Evolutionary conservation across 192 early-diverging fungal genomes (phyloP).

Genomic region (Chytriomyces sp.): DNA sequence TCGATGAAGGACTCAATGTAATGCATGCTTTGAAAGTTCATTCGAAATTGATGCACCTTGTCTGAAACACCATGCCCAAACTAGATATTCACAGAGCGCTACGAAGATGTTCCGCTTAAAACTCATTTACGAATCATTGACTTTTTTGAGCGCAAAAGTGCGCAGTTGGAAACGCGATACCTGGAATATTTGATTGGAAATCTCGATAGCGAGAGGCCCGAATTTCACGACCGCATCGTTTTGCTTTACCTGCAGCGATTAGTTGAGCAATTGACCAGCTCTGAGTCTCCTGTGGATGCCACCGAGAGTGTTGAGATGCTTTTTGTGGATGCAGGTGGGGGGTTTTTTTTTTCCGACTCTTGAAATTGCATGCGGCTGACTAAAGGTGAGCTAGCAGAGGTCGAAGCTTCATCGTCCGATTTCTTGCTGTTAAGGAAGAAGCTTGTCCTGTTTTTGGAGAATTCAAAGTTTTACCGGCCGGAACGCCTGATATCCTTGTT

Average conservation of each 20-base stretch:
- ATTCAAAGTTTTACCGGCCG: constrained; percentile 73
- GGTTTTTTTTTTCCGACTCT: not conserved
- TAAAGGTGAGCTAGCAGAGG: not conserved
- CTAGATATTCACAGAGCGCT: constrained; percentile 57
- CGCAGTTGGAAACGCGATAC: constrained; percentile 74
- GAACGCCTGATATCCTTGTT: constrained; percentile 75
- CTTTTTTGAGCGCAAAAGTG: constrained; percentile 71
- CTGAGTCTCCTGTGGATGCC: not conserved
- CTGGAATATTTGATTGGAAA: constrained; percentile 80
- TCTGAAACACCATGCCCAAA: not conserved
- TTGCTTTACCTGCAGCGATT: constrained; percentile 78
- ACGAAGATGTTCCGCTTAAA: constrained; percentile 44
- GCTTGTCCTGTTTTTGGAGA: constrained; percentile 73
- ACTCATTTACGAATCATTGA: constrained; percentile 50
- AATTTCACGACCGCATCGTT: constrained; percentile 82
- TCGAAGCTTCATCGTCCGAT: not conserved
- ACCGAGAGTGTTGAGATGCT: not conserved
- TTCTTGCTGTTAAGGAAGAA: constrained; percentile 45
- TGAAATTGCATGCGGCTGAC: not conserved
- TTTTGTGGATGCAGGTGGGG: not conserved
- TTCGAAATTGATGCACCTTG: not conserved
- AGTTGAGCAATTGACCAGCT: constrained; percentile 38
- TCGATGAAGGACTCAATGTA: constrained; percentile 73
- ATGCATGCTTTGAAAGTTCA: not conserved
- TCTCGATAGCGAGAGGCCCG: constrained; percentile 67